Percentiles rank a stretch among this genome's conserved stretches.
phyloP scores from a whole-genome alignment of 371 early-diverging fungal species.

The Mucor saturninus region DNA sequence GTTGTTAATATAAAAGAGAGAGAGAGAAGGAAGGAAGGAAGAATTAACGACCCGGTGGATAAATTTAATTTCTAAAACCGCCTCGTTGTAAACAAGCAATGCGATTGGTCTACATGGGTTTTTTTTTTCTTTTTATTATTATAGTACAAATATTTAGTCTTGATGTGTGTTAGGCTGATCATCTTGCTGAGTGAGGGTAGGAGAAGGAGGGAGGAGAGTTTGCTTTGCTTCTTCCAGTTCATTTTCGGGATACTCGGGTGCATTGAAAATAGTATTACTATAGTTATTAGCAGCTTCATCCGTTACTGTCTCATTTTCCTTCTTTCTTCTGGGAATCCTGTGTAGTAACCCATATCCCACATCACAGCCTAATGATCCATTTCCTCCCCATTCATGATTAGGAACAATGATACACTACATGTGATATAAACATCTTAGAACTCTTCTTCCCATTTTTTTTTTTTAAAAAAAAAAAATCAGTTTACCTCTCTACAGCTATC shows the following conservation, averaged over 20 bases:
- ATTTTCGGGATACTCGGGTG: slow-evolving; percentile 17
- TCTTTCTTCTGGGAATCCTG: slow-evolving; percentile 33
- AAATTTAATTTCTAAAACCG: background rate
- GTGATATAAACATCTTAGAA: background rate
- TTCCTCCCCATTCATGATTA: slow-evolving; percentile 75
- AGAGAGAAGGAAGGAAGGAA: background rate
- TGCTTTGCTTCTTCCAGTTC: slow-evolving; percentile 19
- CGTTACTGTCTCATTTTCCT: slow-evolving; percentile 1
- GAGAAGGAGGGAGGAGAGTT: slow-evolving; percentile 22
- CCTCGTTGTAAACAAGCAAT: too few relatives aligned
- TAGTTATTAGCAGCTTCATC: slow-evolving; percentile 13
- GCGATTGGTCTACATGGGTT: background rate
- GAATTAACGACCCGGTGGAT: slow-evolving; percentile 7
- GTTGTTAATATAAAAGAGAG: background rate
- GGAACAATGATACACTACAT: slow-evolving; percentile 67
- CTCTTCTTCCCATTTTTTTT: background rate
- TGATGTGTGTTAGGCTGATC: background rate
- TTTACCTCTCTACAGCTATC: slow-evolving; percentile 70
- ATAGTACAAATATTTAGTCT: background rate
- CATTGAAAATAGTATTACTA: slow-evolving; percentile 32
- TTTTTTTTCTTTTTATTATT: slow-evolving; percentile 3
- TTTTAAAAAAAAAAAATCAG: too few relatives aligned
- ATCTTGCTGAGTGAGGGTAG: background rate
- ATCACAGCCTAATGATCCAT: slow-evolving; percentile 72
- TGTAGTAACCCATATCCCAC: slow-evolving; percentile 65